These are phyloP conservation scores for Letharia columbiana DNA, from an alignment of 495 filamentous ascomycete species.

Conservation along the genomic window DNA sequence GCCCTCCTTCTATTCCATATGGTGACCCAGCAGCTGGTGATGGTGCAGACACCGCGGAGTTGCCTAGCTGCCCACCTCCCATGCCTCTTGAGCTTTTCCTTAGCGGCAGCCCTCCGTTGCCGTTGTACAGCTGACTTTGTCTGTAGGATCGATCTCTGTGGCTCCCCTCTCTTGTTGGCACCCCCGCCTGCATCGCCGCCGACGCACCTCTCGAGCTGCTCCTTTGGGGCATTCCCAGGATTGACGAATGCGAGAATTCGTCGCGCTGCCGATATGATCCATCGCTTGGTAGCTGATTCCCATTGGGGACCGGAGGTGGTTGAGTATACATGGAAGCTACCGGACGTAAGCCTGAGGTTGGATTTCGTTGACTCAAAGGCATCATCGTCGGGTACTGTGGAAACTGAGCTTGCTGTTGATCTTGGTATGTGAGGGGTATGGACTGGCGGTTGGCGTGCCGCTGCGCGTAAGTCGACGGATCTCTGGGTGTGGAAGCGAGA, in stretches of 20 bases:
- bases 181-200: conserved; percentile 52
- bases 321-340: conserved; percentile 49
- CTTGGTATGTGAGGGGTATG: conserved; percentile 36
- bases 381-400: conserved; percentile 32
- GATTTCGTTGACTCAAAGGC: conserved; percentile 24
- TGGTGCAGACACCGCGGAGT: conserved; percentile 31
- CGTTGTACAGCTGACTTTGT: conserved; percentile 45
- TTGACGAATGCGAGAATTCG: conserved; percentile 56
- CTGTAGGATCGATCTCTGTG: conserved; percentile 61
- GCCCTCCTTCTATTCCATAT: conserved; percentile 57
- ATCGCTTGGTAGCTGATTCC: conserved; percentile 36
- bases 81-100: conserved; percentile 60
- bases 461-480: conserved; percentile 18
- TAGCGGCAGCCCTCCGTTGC: conserved; percentile 48
- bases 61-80: conserved; percentile 40
- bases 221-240: conserved; percentile 46
- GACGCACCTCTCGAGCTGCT: conserved; percentile 55
- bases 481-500: conserved; percentile 16
- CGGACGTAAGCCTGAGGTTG: conserved; percentile 40
- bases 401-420: conserved; percentile 41
- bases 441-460: conserved; percentile 31
- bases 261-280: conserved; percentile 50
- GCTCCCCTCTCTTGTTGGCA: conserved; percentile 60
- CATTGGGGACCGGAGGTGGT: conserved; percentile 29
- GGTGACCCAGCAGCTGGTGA: conserved; percentile 33